These are phyloP conservation scores for Paramecium primaurelia DNA, from an alignment of 73 alveolate genomes.

Conservation along the genomic window DNA sequence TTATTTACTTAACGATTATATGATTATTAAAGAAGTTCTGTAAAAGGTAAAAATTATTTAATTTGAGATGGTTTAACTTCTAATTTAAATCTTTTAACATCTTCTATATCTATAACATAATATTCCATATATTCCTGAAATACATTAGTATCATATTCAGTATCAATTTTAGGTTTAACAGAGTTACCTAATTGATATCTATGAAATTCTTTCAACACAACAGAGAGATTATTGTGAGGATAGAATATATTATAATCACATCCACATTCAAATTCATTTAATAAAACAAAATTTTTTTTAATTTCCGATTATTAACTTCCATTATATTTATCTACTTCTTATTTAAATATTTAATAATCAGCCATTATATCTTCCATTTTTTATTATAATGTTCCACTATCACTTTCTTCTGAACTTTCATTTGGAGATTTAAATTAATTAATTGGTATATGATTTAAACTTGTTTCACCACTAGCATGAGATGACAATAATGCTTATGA, in stretches of 20 bases:
- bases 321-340: slow-evolving; percentile 19
- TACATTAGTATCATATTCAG: slow-evolving; percentile 18
- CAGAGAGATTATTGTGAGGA: slow-evolving; percentile 17
- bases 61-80: slow-evolving; percentile 22
- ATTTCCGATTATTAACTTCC: neutral
- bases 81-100: neutral
- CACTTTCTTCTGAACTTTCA: slow-evolving; percentile 11
- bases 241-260: neutral
- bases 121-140: neutral
- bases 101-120: neutral
- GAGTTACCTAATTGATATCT: neutral
- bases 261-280: neutral
- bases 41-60: neutral
- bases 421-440: neutral
- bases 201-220: neutral
- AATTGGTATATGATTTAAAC: neutral
- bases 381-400: neutral
- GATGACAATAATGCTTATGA: neutral
- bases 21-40: neutral
- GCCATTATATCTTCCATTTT: neutral
- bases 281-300: neutral
- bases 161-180: slow-evolving; percentile 9
- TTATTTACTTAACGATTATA: neutral
- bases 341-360: neutral
- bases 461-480: neutral